Base-by-base conservation (phyloP, 768 basidiomycete species). In the Tubosaeta sp. region DNA sequence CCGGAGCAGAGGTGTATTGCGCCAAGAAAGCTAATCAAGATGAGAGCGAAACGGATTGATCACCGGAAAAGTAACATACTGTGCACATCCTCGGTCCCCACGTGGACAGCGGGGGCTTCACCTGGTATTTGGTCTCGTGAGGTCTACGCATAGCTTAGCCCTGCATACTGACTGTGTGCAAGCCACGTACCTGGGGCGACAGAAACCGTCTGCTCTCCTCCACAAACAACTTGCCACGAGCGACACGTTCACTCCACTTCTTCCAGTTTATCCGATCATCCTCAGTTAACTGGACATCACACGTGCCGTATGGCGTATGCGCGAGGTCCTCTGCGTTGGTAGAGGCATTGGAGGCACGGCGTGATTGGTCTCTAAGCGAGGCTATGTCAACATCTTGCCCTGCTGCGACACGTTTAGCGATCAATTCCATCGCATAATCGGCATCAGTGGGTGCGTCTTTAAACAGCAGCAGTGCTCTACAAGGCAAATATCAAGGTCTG, bases 351-450 rank as follows among this genome's bases (percentile, higher is more conserved):
- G 51, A 52, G 46, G 38, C 29, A 52, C 38, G 50, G 60, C 53
- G 50, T 42, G 59, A 42, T 29, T 52, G 59, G 22, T 53, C 66
- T 31, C 61, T 45, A 9, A 42, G 55, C 36, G 57, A 59, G 11
- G 67, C 56, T 5, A 76, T 71, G 19, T 62, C 69, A 31, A 84
- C 61, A 22, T 75, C 71, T 44, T 83, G 69, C 6, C 84, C 84
- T 18, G 73, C 67, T 30, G 78, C 75, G 4, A 85, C 73, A 8
- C 85, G 78, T 49, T 76, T 72, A 4, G 83, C 76, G 16, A 87
- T 85, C 11, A 87, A 62, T 32, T 83, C 76, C 80, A 86, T 86
- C 2, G 86, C 84, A 58, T 83, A 82, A 43, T 87, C 83, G 4
- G 80, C 76, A 56, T 87, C 84, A 4, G 83, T 87, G 0, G 86